phyloP scores from a whole-genome alignment of 352 stramenopile genomes.

The Pythium apleroticum region DNA sequence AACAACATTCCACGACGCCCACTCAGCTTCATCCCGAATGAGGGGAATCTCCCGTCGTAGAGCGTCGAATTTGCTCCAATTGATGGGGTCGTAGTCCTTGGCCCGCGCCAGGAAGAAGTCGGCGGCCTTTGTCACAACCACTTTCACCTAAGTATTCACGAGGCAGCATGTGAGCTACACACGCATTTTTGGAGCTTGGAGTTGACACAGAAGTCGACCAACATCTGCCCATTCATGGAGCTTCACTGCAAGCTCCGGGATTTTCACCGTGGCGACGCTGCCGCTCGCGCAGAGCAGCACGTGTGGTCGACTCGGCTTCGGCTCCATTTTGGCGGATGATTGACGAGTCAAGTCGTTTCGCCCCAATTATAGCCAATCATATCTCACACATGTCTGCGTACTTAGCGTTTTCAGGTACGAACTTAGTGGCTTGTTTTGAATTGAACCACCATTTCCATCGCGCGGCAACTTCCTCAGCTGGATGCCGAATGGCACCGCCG shows the following conservation, averaged over 20 bases:
- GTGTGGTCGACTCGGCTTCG: slow-evolving; percentile 31
- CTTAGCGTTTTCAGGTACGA: slow-evolving; percentile 6
- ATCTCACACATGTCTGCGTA: not conserved
- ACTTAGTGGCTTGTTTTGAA: slow-evolving; percentile 20
- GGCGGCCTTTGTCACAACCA: slow-evolving; percentile 81
- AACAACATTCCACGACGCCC: slow-evolving; percentile 72
- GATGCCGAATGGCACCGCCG: slow-evolving; percentile 8
- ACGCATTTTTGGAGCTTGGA: not conserved
- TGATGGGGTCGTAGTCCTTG: slow-evolving; percentile 62
- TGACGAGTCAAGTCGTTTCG: not conserved
- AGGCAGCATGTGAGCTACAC: not conserved
- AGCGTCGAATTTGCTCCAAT: slow-evolving; percentile 47
- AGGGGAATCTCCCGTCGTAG: slow-evolving; percentile 38
- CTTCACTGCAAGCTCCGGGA: slow-evolving; percentile 75
- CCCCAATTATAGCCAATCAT: slow-evolving; percentile 12
- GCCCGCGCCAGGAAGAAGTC: slow-evolving; percentile 82
- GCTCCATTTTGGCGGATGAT: slow-evolving; percentile 7
- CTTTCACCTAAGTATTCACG: slow-evolving; percentile 48
- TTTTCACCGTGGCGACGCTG: slow-evolving; percentile 87
- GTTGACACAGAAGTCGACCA: not conserved
- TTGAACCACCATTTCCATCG: slow-evolving; percentile 12
- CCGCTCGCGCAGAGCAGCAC: slow-evolving; percentile 80
- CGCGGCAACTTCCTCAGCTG: slow-evolving; percentile 9
- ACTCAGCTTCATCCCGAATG: slow-evolving; percentile 81
- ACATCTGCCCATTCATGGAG: slow-evolving; percentile 65